Evolutionary conservation across 192 early-diverging fungal genomes (phyloP).

Genomic region (Gonapodya prolifera): DNA sequence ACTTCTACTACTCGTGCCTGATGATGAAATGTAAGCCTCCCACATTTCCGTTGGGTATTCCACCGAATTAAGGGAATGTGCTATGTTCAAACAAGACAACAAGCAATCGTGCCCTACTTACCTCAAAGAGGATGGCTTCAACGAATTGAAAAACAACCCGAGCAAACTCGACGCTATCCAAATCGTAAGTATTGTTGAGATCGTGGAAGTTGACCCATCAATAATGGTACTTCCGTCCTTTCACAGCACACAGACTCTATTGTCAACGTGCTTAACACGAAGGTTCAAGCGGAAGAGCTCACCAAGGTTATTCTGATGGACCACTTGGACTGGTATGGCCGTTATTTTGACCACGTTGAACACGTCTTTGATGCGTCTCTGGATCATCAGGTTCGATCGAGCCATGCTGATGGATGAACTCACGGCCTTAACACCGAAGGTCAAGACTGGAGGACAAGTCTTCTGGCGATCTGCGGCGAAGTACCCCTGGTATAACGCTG

Average conservation of each 20-base stretch:
- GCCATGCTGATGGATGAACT: slow-evolving; percentile 62
- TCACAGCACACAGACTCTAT: slow-evolving; percentile 63
- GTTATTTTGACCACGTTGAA: background rate
- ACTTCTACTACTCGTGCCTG: slow-evolving; percentile 72
- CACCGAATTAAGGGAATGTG: no score
- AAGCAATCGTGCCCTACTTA: slow-evolving; percentile 58
- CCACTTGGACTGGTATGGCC: slow-evolving; percentile 76
- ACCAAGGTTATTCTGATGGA: slow-evolving; percentile 73
- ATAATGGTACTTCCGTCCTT: background rate
- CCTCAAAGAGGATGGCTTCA: slow-evolving; percentile 56
- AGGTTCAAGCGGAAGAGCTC: slow-evolving; percentile 48
- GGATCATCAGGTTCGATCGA: background rate
- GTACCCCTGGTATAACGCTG: slow-evolving; percentile 64
- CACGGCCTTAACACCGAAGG: slow-evolving; percentile 40
- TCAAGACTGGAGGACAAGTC: slow-evolving; percentile 50
- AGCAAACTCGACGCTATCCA: slow-evolving; percentile 46
- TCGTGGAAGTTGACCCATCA: background rate
- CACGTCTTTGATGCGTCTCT: background rate
- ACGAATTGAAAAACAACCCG: slow-evolving; percentile 25
- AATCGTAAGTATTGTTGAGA: slow-evolving; percentile 15
- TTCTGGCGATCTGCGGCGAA: slow-evolving; percentile 72
- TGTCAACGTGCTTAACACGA: slow-evolving; percentile 39
- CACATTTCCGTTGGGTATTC: background rate
- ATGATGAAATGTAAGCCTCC: slow-evolving; percentile 15
- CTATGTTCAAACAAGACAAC: no score